Percentiles rank a stretch among this genome's conserved stretches.
Evolutionary conservation across 140 eudicot genomes (phyloP).

Genomic region (Stevia rebaudiana): DNA sequence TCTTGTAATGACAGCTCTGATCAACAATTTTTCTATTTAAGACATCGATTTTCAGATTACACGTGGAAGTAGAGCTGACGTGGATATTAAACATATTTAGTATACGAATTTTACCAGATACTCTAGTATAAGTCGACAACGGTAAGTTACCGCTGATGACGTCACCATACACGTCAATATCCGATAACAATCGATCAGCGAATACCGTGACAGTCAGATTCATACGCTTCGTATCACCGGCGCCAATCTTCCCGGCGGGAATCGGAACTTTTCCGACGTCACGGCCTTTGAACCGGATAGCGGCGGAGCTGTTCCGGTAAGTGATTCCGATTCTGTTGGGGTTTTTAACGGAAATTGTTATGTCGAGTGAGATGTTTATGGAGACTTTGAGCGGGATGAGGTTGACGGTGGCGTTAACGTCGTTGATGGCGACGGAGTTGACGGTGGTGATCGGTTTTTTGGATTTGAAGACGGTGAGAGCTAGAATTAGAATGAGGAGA

Average conservation of each 20-base stretch:
- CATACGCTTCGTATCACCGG: conserved; percentile 30
- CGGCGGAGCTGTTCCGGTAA: conserved; percentile 38
- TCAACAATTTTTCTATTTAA: conserved; percentile 12
- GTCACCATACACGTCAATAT: conserved; percentile 45
- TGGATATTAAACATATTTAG: conserved; percentile 45
- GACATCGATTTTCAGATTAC: conserved; percentile 40
- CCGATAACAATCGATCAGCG: conserved; percentile 57
- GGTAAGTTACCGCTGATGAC: conserved; percentile 50
- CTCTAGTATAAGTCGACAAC: conserved; percentile 35
- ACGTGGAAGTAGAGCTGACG: conserved; percentile 50
- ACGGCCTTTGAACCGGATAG: conserved; percentile 39
- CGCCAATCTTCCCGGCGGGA: conserved; percentile 51
- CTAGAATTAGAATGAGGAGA: conserved; percentile 43
- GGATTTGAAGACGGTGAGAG: conserved; percentile 63
- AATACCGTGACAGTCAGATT: conserved; percentile 54
- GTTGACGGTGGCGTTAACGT: conserved; percentile 46
- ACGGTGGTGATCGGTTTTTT: conserved; percentile 61
- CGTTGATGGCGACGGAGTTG: conserved; percentile 35
- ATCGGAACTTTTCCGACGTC: conserved; percentile 62
- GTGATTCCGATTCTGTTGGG: conserved; percentile 62
- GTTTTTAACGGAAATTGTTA: conserved; percentile 41
- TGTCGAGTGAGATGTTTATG: conserved; percentile 51
- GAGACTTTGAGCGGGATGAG: conserved; percentile 32
- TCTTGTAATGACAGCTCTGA: conserved; percentile 53
- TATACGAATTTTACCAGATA: conserved; percentile 46